These are phyloP conservation scores for Skeletonema menzelii DNA, from an alignment of 108 stramenopile genomes.

Conservation along the genomic window DNA sequence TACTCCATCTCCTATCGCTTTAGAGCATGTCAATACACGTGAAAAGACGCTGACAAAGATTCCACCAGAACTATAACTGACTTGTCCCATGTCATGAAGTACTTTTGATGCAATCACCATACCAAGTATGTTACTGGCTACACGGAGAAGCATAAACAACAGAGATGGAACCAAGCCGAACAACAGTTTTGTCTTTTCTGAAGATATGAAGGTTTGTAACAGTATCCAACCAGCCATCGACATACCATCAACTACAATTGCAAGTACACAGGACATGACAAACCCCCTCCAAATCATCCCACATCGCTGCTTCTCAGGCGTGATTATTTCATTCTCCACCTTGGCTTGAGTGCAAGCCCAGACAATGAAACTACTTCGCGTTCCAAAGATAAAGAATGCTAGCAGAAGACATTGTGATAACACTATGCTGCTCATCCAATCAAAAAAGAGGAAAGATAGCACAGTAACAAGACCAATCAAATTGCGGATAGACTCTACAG, in stretches of 20 bases:
- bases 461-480: conserved; percentile 23
- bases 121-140: conserved; percentile 19
- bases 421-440: conserved; percentile 10
- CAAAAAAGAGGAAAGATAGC: conserved; percentile 24
- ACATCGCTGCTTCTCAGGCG: conserved; percentile 28
- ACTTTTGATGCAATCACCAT: conserved; percentile 35
- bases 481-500: conserved; percentile 23
- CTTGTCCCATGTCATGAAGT: conserved; percentile 37
- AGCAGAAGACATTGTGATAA: conserved; percentile 25
- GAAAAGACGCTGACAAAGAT: conserved; percentile 33
- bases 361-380: conserved; percentile 25
- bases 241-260: conserved; percentile 57
- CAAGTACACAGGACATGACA: conserved; percentile 35
- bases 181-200: background rate
- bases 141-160: conserved; percentile 30
- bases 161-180: conserved; percentile 16
- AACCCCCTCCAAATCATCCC: conserved; percentile 60
- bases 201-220: conserved; percentile 16
- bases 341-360: conserved; percentile 30
- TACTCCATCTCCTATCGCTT: conserved; percentile 32
- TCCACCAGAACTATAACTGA: conserved; percentile 23
- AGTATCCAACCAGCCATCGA: conserved; percentile 57
- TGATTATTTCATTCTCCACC: conserved; percentile 29
- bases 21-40: conserved; percentile 15
- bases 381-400: conserved; percentile 34